Evolutionary conservation across 176 grass and related monocot species (phyloP), one percentile per base, ranked within the genome.

Genomic region (Typha latifolia): DNA sequence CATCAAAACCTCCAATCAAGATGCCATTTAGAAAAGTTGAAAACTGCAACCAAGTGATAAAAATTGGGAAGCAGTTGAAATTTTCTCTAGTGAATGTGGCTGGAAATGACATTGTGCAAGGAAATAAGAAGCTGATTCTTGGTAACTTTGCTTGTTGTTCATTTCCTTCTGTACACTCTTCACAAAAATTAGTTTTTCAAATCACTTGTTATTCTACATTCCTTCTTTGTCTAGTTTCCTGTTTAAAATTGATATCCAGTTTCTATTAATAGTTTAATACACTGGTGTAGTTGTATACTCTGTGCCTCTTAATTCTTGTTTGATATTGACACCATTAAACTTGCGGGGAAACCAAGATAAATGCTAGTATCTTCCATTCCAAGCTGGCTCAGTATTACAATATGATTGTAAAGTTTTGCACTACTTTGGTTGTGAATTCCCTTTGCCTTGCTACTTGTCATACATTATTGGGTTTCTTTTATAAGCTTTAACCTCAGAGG

Each of bases 21-120:
- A 65, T 92, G 49, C 93, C 93, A 71, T 97, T 97, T 72, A 84
- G 88, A 69, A 97, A 97, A 82, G 69, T 97, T 67, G 93, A 97
- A 82, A 97, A 97, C 49, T 97, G 93, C 78, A 97, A 97, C 70
- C 93, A 97, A 89, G 85, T 97, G 67, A 51, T 97, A 74, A 89
- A 89, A 61, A 86, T 97, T 20, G 93, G 93, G 53, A 92, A 82
- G 64, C 52, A 89, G 16, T 79, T 97, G 48, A 97, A 92, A 1
- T 92, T 97, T 69, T 97, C 93, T 12, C 63, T 97, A 53, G 88
- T 97, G 69, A 97, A 97, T 82, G 74, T 97, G 69, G 93, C 93
- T 80, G 93, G 93, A 50, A 97, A 86, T 84, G 93, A 97, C 72
- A 97, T 97, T 82, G 93, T 97, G 61, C 93, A 97, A 81, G 93